Evolutionary conservation across 257 asterid genomes (phyloP).

Genomic region (Solanum chiquidenum): DNA sequence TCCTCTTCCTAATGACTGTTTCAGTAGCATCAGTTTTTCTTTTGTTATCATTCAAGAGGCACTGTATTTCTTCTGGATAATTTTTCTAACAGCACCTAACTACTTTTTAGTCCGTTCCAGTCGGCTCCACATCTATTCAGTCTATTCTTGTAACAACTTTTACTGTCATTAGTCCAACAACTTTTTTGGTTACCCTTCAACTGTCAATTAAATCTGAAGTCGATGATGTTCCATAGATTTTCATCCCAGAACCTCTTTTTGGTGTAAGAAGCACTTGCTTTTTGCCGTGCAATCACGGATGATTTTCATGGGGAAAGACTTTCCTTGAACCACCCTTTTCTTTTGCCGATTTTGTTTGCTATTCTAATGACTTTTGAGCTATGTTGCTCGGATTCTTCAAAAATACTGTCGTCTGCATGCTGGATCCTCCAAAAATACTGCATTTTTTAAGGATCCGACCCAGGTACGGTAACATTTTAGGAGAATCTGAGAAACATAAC

Average conservation of each 20-base stretch:
- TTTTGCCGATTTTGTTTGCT: neutral
- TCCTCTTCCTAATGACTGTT: neutral
- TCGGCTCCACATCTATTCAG: neutral
- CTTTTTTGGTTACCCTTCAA: neutral
- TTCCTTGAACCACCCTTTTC: neutral
- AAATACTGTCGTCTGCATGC: neutral
- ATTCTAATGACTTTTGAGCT: neutral
- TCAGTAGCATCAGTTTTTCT: neutral
- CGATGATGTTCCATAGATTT: neutral
- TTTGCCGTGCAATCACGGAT: neutral
- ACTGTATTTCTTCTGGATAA: neutral
- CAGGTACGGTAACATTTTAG: neutral
- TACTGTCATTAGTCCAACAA: neutral
- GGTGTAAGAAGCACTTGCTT: neutral
- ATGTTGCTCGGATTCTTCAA: neutral
- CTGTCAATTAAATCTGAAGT: neutral
- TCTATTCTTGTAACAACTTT: neutral
- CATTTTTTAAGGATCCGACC: neutral
- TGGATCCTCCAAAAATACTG: neutral
- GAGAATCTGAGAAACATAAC: neutral
- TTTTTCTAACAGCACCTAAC: neutral
- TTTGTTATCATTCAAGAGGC: neutral
- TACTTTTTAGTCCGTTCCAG: neutral
- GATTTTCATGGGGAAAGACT: neutral
- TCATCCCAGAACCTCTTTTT: neutral